Percentiles rank a stretch among this genome's conserved stretches.
Evolutionary conservation across 73 alveolate genomes (phyloP).

Genomic region (Paramecium caudatum): DNA sequence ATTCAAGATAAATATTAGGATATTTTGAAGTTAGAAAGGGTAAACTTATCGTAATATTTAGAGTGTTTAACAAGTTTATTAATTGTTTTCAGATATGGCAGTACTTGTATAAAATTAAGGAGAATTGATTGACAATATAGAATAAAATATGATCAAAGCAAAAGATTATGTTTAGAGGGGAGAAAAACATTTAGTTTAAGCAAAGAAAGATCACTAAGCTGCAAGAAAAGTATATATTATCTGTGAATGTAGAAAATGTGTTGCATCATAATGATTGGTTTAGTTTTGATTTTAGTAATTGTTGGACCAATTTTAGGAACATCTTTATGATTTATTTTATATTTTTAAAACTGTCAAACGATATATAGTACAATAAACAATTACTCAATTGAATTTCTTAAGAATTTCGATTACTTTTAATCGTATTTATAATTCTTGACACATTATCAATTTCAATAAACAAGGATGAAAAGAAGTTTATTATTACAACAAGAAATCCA

Average conservation of each 20-base stretch:
- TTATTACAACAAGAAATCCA: slow-evolving; percentile 1
- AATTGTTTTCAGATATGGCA: slow-evolving; percentile 65
- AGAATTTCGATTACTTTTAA: not conserved
- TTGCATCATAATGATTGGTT: slow-evolving; percentile 40
- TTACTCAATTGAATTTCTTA: slow-evolving; percentile 5
- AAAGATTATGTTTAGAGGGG: slow-evolving; percentile 52
- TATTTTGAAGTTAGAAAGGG: slow-evolving; percentile 39
- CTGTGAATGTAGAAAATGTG: slow-evolving; percentile 26
- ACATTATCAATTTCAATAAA: not conserved
- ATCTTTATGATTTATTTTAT: slow-evolving; percentile 30
- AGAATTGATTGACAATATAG: slow-evolving; percentile 65
- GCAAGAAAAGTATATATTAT: slow-evolving; percentile 38
- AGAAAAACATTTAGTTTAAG: not conserved
- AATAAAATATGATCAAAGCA: slow-evolving; percentile 50
- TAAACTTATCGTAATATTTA: not conserved
- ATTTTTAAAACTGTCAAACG: too few relatives aligned
- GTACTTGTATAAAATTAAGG: slow-evolving; percentile 50
- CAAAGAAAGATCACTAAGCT: slow-evolving; percentile 57
- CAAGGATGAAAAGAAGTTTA: not conserved
- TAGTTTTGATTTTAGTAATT: slow-evolving; percentile 19
- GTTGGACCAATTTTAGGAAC: slow-evolving; percentile 48
- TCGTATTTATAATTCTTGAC: not conserved
- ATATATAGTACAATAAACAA: too few relatives aligned
- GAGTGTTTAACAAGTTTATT: slow-evolving; percentile 28
- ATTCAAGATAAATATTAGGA: slow-evolving; percentile 56